Conservation (phyloP, 1,284 basidiomycete species). For the Ceratobasidium theobromae region DNA sequence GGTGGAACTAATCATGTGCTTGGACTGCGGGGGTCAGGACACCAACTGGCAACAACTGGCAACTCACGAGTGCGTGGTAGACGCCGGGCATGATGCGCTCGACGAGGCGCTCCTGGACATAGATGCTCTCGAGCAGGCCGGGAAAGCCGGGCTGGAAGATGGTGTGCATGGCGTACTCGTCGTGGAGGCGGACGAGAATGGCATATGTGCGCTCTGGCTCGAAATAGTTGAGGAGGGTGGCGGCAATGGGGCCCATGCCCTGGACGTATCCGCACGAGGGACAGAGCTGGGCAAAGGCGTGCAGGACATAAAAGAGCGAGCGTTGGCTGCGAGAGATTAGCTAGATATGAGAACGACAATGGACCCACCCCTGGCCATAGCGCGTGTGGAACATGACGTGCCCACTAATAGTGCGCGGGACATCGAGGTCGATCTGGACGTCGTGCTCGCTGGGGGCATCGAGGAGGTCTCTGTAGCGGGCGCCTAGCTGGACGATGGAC, state of each 20-base stretch:
- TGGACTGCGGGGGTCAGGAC: slow-evolving; percentile 49
- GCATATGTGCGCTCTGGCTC: slow-evolving; percentile 84
- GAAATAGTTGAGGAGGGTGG: slow-evolving; percentile 92
- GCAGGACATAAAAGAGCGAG: slow-evolving; percentile 91
- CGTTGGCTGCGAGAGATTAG: slow-evolving; percentile 66
- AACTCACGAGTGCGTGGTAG: slow-evolving; percentile 71
- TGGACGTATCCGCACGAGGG: slow-evolving; percentile 94
- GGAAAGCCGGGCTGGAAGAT: slow-evolving; percentile 96
- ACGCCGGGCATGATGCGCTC: slow-evolving; percentile 85
- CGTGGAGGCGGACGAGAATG: slow-evolving; percentile 80
- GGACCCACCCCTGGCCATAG: slow-evolving; percentile 85
- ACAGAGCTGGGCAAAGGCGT: slow-evolving; percentile 86
- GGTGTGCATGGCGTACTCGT: slow-evolving; percentile 83
- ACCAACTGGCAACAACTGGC: not conserved
- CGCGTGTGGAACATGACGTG: slow-evolving; percentile 94
- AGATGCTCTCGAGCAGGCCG: slow-evolving; percentile 90
- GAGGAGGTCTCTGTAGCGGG: slow-evolving; percentile 60
- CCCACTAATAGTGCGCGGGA: slow-evolving; percentile 93
- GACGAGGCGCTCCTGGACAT: slow-evolving; percentile 87
- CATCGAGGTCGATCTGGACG: slow-evolving; percentile 97
- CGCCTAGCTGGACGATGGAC: slow-evolving; percentile 98
- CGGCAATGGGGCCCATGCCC: slow-evolving; percentile 98
- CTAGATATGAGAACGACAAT: slow-evolving; percentile 26
- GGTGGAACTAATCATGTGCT: slow-evolving; percentile 87
- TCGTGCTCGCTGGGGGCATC: slow-evolving; percentile 86